Evolutionary conservation across 441 rosid genomes (phyloP), one percentile per base, ranked within the genome.

Genomic region (Erysimum cheiri): DNA sequence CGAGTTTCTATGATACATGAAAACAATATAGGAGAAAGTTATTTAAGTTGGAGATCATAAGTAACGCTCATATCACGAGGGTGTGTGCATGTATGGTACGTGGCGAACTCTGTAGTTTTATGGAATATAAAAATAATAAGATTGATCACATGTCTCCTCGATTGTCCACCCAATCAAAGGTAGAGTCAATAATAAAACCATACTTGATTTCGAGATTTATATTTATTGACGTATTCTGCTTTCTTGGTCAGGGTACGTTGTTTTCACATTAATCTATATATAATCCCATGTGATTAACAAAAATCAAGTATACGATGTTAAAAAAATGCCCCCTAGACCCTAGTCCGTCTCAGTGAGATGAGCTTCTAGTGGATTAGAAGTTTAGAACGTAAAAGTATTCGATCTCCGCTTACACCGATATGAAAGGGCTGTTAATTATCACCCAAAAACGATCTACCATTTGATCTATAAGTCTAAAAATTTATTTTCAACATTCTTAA

Each of bases 71-170:
- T 28, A 14, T 29, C 5, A 43, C 53, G 53, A 61, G 54, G 29
- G 12, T 14, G 24, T 28, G 52, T 43, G 66, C 66, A 61, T 61
- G 66, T 43, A 2, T 29, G 39, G 37, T 32, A 44, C 66, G 31
- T 61, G 66, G 66, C 66, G 2, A 61, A 31, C 39, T 14, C 36
- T 26, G 2, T 41, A 29, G 66, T 61, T 14, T 4, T 44, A 5
- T 60, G n/a, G 26, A 28, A 41, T 28, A 4, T 1, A 22, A 24
- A 39, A 8, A 1, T 40, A 28, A 28, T 3, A 12, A 22, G 19
- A 59, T 7, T 7, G 6, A 39, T 12, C 64, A 37, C 19, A 59
- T 39, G 64, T 59, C 10, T 57, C 60, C 44, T 17, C 17, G 29
- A 33, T 28, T 29, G 6, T 11, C 37, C 22, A 54, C 9, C 61